phyloP scores from a whole-genome alignment of 108 stramenopile genomes.

The Aureococcus anophagefferens region DNA sequence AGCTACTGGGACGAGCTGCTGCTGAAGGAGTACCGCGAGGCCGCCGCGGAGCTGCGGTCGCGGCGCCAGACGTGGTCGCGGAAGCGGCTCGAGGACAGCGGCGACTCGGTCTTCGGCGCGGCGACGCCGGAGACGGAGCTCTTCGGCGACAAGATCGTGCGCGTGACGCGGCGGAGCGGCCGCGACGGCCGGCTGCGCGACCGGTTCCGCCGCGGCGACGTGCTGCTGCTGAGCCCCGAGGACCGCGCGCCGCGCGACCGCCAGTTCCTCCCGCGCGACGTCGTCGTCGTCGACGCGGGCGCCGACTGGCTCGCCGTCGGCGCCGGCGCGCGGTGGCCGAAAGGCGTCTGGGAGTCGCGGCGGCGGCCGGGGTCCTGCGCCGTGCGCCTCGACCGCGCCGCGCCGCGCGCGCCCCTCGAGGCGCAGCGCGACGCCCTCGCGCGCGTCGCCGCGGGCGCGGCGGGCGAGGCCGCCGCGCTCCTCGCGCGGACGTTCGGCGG shows the following conservation, averaged over 20 bases:
- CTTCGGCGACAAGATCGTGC: constrained; percentile 60
- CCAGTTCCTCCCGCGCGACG: constrained; percentile 44
- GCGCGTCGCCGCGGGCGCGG: constrained; percentile 30
- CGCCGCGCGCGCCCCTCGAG: constrained; percentile 34
- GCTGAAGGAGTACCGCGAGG: constrained; percentile 34
- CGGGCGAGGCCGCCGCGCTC: constrained; percentile 30
- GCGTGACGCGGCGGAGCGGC: constrained; percentile 9
- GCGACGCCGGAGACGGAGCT: constrained; percentile 54
- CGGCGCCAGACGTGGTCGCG: constrained; percentile 32
- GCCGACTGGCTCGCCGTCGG: constrained; percentile 40
- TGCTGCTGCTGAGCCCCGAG: constrained; percentile 39
- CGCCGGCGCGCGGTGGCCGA: constrained; percentile 49
- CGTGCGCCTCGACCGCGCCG: constrained; percentile 50
- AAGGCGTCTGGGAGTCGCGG: constrained; percentile 53
- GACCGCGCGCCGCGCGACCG: no score
- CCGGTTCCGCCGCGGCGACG: constrained; percentile 48
- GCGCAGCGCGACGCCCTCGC: constrained; percentile 46
- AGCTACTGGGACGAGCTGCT: constrained; percentile 42
- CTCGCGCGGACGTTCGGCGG: constrained; percentile 1
- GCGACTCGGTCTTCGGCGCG: constrained; percentile 35
- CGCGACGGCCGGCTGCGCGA: constrained; percentile 18
- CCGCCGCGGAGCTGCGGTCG: constrained; percentile 20
- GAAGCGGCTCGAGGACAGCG: constrained; percentile 40
- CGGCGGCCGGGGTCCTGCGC: constrained; percentile 30
- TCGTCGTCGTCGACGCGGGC: constrained; percentile 50